phyloP scores from a whole-genome alignment of 441 rosid genomes.

The Mallotus japonicus region DNA sequence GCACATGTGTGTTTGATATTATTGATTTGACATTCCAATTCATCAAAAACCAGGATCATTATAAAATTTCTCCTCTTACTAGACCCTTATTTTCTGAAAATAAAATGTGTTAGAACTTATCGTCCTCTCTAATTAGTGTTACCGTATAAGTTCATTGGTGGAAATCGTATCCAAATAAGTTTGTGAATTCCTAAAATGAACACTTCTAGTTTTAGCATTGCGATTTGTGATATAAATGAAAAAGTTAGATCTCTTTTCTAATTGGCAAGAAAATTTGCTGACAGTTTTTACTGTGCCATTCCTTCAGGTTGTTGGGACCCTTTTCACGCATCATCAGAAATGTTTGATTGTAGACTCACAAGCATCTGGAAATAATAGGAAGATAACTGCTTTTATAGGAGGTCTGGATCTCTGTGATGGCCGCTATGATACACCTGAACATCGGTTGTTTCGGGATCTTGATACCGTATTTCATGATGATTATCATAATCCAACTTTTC shows the following conservation, averaged over 20 bases:
- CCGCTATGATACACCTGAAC: slow-evolving; percentile 84
- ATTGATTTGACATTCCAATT: no score
- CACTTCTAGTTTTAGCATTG: background rate
- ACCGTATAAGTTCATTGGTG: background rate
- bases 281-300: slow-evolving; percentile 18
- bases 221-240: background rate
- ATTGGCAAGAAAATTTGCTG: slow-evolving; percentile 4
- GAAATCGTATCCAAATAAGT: background rate
- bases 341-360: slow-evolving; percentile 85
- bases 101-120: no score
- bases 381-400: slow-evolving; percentile 68
- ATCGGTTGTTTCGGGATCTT: slow-evolving; percentile 61
- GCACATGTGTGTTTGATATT: no score
- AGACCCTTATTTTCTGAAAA: background rate
- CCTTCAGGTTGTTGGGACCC: slow-evolving; percentile 79
- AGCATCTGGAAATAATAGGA: slow-evolving; percentile 71
- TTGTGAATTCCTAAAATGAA: background rate
- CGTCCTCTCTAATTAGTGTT: no score
- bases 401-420: slow-evolving; percentile 95
- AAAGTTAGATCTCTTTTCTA: background rate
- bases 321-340: slow-evolving; percentile 88
- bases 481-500: slow-evolving; percentile 72
- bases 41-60: no score
- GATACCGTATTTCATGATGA: slow-evolving; percentile 60
- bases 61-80: background rate